Evolutionary conservation across 306 rosid genomes (phyloP).

Genomic region (Abrus precatorius): DNA sequence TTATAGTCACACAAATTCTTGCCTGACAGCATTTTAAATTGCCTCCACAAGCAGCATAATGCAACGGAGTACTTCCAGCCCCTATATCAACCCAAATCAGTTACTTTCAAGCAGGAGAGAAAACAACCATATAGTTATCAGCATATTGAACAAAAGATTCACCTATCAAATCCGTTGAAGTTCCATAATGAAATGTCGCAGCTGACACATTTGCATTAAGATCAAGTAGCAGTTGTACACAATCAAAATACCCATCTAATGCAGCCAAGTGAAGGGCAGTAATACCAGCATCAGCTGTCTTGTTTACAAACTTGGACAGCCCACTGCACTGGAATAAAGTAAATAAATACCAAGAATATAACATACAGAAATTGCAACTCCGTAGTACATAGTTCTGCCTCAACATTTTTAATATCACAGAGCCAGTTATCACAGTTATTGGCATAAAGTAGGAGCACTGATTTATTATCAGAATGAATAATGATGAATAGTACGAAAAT

Average conservation of each 20-base stretch:
- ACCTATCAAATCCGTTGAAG: conserved; percentile 98
- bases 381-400: conserved; percentile 1
- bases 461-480: no score
- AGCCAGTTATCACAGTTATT: no score
- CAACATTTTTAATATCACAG: conserved; percentile 6
- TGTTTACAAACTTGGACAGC: conserved; percentile 87
- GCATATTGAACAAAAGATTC: conserved; percentile 28
- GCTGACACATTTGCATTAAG: conserved; percentile 78
- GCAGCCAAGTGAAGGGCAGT: conserved; percentile 98
- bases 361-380: conserved; percentile 43
- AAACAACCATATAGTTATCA: conserved; percentile 40
- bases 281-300: conserved; percentile 94
- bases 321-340: conserved; percentile 86
- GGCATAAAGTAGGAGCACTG: no score
- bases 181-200: conserved; percentile 85
- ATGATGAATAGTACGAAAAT: no score
- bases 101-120: conserved; percentile 11
- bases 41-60: conserved; percentile 99
- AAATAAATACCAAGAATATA: conserved; percentile 71
- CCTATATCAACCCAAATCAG: conserved; percentile 61
- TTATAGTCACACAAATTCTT: conserved; percentile 52
- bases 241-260: conserved; percentile 87
- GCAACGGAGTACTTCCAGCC: conserved; percentile 98
- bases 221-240: conserved; percentile 90
- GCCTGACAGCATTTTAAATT: conserved; percentile 97